Evolutionary conservation across 352 stramenopile genomes (phyloP).

Genomic region (Phytophthora pini): DNA sequence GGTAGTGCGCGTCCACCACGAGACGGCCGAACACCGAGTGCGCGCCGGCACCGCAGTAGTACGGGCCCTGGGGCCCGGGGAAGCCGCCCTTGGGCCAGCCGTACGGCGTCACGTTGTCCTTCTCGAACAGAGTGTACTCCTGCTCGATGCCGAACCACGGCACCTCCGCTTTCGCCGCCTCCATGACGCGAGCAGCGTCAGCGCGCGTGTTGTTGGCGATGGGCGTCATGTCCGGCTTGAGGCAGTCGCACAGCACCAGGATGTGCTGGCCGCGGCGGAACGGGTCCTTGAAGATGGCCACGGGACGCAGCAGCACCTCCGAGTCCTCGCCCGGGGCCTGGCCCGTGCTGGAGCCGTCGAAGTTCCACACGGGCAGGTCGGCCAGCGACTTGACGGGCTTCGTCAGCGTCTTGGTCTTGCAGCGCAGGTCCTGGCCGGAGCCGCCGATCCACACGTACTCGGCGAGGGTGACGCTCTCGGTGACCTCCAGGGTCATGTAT

Average conservation of each 20-base stretch:
- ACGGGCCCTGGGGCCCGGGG: conserved; percentile 90
- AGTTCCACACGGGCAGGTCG: conserved; percentile 97
- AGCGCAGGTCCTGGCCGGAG: conserved; percentile 91
- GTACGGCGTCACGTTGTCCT: conserved; percentile 88
- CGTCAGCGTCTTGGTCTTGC: conserved; percentile 94
- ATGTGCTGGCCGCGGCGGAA: conserved; percentile 96
- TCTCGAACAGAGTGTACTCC: conserved; percentile 96
- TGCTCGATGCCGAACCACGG: conserved; percentile 98
- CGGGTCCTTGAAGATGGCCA: conserved; percentile 96
- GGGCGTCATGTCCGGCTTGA: conserved; percentile 94
- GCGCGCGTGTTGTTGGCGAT: conserved; percentile 93
- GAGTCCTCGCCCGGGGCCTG: conserved; percentile 98
- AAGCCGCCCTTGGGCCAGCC: conserved; percentile 92
- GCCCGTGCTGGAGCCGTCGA: conserved; percentile 97
- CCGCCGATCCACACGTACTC: conserved; percentile 98
- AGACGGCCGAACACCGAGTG: conserved; percentile 96
- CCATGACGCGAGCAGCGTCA: conserved; percentile 77
- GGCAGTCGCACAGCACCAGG: conserved; percentile 97
- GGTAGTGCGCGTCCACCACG: conserved; percentile 96
- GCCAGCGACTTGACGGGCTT: conserved; percentile 70
- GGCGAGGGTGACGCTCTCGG: conserved; percentile 65
- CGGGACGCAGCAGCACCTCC: conserved; percentile 94
- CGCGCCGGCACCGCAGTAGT: conserved; percentile 95
- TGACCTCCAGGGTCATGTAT: conserved; percentile 73
- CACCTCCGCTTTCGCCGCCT: conserved; percentile 51